Evolutionary conservation across 352 stramenopile species (phyloP), one percentile per base, ranked within the genome.

Genomic region (Phytophthora sp.): DNA sequence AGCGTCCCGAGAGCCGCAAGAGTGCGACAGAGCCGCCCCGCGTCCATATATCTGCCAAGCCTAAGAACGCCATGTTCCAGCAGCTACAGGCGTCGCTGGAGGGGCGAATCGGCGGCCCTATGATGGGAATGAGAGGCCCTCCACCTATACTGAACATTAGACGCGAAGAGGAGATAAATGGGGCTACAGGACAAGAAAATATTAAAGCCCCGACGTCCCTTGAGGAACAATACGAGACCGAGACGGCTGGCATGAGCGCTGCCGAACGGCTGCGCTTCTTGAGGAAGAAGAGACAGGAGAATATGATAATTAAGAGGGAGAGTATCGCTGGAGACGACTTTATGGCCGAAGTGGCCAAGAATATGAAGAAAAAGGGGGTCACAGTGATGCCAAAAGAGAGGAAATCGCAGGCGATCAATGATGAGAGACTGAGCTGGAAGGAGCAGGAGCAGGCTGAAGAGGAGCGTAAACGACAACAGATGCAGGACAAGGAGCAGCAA

Each of bases 351-450:
- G 77, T 89, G 35, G 75, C 71, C 24, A 80, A 59, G 13, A 91
- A 91, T 53, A 87, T 88, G 82, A 84, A 87, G 69, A 89, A 89
- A 52, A 91, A 90, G 39, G 72, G 82, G 18, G 39, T 57, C 20
- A 57, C 49, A 13, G 59, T 33, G 2, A 72, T 55, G 15, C 33
- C 27, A 7, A 49, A 73, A 49, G 35, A 64, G 24, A 62, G 26
- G 13, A 12, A 69, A 42, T 13, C 30, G 26, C 46, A 27, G 18
- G 4, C 21, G 9, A 8, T 11, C 4, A 53, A 20, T 47, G 49
- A 77, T 11, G 63, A 74, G 23, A 52, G 12, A 41, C 11, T 20
- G 52, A 69, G n/a, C 16, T 77, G 72, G 72, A 69, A 74, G 36
- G 63, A 79, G 46, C 41, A 78, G 42, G 66, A 86, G 15, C 36